phyloP scores from a whole-genome alignment of 345 rosid species.

The Hevea brasiliensis region DNA sequence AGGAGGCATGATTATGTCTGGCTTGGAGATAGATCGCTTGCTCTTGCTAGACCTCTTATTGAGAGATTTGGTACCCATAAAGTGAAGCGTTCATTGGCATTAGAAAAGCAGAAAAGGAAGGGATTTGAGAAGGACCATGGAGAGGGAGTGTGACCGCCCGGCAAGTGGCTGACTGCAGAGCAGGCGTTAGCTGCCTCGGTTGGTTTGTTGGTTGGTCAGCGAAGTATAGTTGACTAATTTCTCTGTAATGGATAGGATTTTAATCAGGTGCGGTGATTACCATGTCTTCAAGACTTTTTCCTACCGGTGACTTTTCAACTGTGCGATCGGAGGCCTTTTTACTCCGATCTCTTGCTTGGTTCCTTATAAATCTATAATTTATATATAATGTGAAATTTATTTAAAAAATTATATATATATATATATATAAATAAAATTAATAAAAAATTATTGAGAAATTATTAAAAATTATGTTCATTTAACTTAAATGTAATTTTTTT shows the following conservation, averaged over 20 bases:
- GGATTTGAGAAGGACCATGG: not conserved
- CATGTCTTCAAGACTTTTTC: not conserved
- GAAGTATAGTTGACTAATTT: not conserved
- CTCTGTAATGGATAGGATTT: too few species aligned
- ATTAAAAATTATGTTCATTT: too few species aligned
- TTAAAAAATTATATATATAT: too few species aligned
- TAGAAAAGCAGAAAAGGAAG: not conserved
- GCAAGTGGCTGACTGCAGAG: not conserved
- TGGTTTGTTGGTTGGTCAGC: not conserved
- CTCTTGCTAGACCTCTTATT: constrained; percentile 37
- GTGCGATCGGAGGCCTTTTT: too few species aligned
- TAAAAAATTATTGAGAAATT: too few species aligned
- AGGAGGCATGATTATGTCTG: constrained; percentile 28
- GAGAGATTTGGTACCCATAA: constrained; percentile 42
- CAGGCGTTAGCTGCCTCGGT: not conserved
- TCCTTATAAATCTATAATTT: too few species aligned
- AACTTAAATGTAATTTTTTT: too few species aligned
- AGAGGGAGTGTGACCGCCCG: not conserved
- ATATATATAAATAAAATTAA: too few species aligned
- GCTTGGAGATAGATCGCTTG: constrained; percentile 25
- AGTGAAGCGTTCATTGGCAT: constrained; percentile 2
- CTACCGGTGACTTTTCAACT: not conserved
- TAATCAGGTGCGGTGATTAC: not conserved
- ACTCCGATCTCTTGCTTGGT: too few species aligned
- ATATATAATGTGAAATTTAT: too few species aligned